Evolutionary conservation across 2,329 filamentous ascomycete genomes (phyloP).

Genomic region (Pseudogymnoascus sp.): DNA sequence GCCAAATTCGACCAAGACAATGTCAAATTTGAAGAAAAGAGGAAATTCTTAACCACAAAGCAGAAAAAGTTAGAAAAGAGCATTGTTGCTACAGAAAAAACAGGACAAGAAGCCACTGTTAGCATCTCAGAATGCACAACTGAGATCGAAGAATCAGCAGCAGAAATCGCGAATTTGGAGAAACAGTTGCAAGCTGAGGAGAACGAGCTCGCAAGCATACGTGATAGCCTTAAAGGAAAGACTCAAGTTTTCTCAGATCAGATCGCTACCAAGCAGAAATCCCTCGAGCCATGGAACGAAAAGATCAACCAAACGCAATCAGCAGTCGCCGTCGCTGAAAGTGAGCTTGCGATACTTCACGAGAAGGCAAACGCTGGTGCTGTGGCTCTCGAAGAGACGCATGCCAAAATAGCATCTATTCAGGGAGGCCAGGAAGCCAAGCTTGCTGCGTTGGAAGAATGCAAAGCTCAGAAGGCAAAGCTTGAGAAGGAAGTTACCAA

Average conservation of each 20-base stretch:
- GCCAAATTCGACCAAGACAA: slow-evolving; percentile 91
- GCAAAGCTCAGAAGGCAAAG: slow-evolving; percentile 61
- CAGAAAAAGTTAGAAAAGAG: slow-evolving; percentile 92
- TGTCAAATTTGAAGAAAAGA: slow-evolving; percentile 97
- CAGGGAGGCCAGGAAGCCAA: slow-evolving; percentile 66
- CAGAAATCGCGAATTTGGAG: slow-evolving; percentile 72
- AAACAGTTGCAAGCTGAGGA: slow-evolving; percentile 70
- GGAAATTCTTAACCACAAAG: slow-evolving; percentile 85
- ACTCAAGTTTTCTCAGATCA: slow-evolving; percentile 90
- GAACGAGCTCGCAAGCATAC: slow-evolving; percentile 70
- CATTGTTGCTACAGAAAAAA: slow-evolving; percentile 67
- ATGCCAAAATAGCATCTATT: slow-evolving; percentile 68
- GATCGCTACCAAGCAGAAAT: slow-evolving; percentile 86
- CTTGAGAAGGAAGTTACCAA: slow-evolving; percentile 68
- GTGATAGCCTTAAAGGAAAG: slow-evolving; percentile 86
- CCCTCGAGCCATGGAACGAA: slow-evolving; percentile 90
- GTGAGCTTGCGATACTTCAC: slow-evolving; percentile 81
- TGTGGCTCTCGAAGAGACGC: slow-evolving; percentile 72
- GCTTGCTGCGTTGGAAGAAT: slow-evolving; percentile 64
- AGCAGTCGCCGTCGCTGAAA: slow-evolving; percentile 86
- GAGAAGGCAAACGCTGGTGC: slow-evolving; percentile 86
- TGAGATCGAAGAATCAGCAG: slow-evolving; percentile 68
- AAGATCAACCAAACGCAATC: slow-evolving; percentile 97
- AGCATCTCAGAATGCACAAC: slow-evolving; percentile 68
- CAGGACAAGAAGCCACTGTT: slow-evolving; percentile 64